Base-by-base conservation (phyloP, 176 grass and related monocot genomes). In the Saccharum spontaneum region DNA sequence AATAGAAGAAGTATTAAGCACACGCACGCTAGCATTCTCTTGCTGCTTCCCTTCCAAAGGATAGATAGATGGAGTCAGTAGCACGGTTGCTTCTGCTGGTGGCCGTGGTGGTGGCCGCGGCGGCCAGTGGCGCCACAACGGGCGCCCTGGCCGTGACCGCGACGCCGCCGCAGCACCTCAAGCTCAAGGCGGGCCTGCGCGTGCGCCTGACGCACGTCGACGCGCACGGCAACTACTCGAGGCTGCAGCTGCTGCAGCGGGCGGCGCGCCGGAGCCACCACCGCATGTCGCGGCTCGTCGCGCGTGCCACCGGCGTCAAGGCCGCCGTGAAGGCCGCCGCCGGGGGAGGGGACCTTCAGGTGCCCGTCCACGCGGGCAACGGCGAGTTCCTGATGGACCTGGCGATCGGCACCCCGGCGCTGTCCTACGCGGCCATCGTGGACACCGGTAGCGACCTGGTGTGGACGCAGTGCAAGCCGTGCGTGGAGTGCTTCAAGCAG, bases 401-500 rank as follows among this genome's bases (percentile, higher is more conserved):
- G 43, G 79, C 92, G 64, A 91, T 98, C 20, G 92, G 95, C 33
- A 95, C 95, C 4, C 92, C 92, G 0, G 77, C 84, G 62, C 45
- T 89, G 69, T 5, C 78, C 0, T 91, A 91, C 73, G 67, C 83
- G n/a, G 95, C 90, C 10, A 90, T 98, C 80, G 67, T 95, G 10
- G 95, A 98, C 87, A 98, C 91, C 0, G 95, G 92, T 31, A 98
- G 92, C 50, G 92, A 93, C 81, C 89, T 95, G 8, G 84, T 95
- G 28, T 98, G 95, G 95, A 95, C 91, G 46, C 90, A 97, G 87
- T 97, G 95, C 71, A 90, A 94, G 73, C 95, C 95, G 5, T 97
- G 92, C 69, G 16, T 57, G 0, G 83, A 83, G 6, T 97, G 90
- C 79, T 91, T 90, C 76, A 77, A 84, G 5, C 88, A 95, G 89